These are phyloP conservation scores for Trichoderma endophyticum DNA, from an alignment of 2,329 filamentous ascomycete genomes.

Conservation along the genomic window DNA sequence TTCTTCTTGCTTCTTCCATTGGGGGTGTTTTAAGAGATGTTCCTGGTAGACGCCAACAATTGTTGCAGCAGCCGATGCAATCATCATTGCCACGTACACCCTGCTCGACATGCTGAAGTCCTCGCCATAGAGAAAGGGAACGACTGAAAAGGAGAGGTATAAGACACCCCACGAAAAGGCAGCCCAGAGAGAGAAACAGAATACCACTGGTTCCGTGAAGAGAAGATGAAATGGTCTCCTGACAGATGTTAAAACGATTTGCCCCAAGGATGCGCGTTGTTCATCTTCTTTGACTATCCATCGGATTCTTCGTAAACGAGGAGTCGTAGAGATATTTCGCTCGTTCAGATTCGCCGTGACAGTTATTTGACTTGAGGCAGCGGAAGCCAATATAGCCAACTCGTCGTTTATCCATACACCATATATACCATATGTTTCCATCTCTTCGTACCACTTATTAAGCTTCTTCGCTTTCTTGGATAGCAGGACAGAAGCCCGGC, in stretches of 20 bases:
- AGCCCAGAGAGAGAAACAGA: conserved; percentile 87
- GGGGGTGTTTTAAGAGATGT: conserved; percentile 50
- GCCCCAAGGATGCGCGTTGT: conserved; percentile 62
- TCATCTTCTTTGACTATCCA: conserved; percentile 82
- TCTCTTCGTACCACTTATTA: conserved; percentile 74
- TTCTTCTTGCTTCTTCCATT: conserved; percentile 30
- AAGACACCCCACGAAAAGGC: conserved; percentile 86
- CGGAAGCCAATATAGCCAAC: conserved; percentile 21
- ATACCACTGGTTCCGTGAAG: conserved; percentile 73
- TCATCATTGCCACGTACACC: conserved; percentile 70
- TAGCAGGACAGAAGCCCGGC: conserved; percentile 74
- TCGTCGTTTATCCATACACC: conserved; percentile 41
- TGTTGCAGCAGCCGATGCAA: conserved; percentile 65
- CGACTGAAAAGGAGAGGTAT: conserved; percentile 77
- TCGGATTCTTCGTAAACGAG: conserved; percentile 53
- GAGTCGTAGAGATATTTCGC: neutral
- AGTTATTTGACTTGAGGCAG: conserved; percentile 21
- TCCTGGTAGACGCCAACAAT: conserved; percentile 70
- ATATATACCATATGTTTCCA: conserved; percentile 62
- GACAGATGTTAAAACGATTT: conserved; percentile 71
- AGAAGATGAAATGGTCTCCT: conserved; percentile 76
- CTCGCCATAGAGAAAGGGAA: conserved; percentile 71
- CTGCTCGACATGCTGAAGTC: conserved; percentile 65
- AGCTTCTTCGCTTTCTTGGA: conserved; percentile 69
- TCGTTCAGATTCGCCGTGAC: conserved; percentile 21